A percentile compares a stretch with the other conserved stretches of the same genome.
Conservation (phyloP, 2,329 filamentous ascomycete genomes). For the Aphanoascus verrucosus region DNA sequence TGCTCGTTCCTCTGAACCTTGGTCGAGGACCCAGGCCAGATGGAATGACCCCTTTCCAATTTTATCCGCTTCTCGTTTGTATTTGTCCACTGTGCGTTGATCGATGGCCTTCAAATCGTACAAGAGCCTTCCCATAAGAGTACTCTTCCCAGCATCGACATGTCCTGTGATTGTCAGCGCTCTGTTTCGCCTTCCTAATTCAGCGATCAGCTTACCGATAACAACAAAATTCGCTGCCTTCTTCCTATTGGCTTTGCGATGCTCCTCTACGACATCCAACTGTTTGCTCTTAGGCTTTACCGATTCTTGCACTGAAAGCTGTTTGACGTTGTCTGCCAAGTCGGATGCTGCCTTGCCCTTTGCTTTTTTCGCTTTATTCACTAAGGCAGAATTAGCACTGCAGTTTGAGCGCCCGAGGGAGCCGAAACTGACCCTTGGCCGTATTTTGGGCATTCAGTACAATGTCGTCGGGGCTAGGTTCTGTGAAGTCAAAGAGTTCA, state of each 20-base stretch:
- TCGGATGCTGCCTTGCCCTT: slow-evolving; percentile 33
- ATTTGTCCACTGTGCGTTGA: slow-evolving; percentile 76
- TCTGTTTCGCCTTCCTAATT: not conserved
- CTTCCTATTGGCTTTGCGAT: slow-evolving; percentile 63
- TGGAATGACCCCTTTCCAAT: slow-evolving; percentile 94
- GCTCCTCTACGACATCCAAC: slow-evolving; percentile 72
- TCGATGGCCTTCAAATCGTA: slow-evolving; percentile 83
- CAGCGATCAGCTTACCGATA: slow-evolving; percentile 49
- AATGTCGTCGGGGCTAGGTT: slow-evolving; percentile 84
- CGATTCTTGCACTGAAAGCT: slow-evolving; percentile 41
- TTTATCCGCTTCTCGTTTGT: slow-evolving; percentile 75
- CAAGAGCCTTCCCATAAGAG: slow-evolving; percentile 87
- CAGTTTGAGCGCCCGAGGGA: not conserved
- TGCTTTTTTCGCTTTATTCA: slow-evolving; percentile 35
- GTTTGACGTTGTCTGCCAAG: slow-evolving; percentile 40
- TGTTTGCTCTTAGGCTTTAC: slow-evolving; percentile 59
- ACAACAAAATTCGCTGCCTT: slow-evolving; percentile 83
- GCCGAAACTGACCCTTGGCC: slow-evolving; percentile 61
- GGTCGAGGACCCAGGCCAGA: slow-evolving; percentile 92
- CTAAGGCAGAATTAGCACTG: slow-evolving; percentile 35
- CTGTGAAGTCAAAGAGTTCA: slow-evolving; percentile 54
- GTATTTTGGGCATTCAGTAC: slow-evolving; percentile 68
- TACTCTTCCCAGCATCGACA: slow-evolving; percentile 95
- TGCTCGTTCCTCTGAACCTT: slow-evolving; percentile 75
- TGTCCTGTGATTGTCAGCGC: slow-evolving; percentile 50